phyloP scores from a whole-genome alignment of 805 yeast genomes.

The Monosporozyma solicola region DNA sequence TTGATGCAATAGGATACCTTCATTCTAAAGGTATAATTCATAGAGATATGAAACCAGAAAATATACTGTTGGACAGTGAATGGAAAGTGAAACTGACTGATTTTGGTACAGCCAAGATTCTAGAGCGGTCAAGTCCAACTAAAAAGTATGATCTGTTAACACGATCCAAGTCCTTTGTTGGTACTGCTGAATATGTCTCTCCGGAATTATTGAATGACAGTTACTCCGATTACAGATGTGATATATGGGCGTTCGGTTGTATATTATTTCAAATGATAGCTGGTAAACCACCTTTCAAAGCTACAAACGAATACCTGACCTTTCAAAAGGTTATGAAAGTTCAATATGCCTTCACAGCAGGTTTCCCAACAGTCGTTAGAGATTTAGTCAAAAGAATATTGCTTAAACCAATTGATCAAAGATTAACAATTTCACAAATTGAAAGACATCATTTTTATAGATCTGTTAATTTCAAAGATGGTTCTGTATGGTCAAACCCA shows the following conservation, averaged over 20 bases:
- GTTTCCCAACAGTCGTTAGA: constrained; percentile 64
- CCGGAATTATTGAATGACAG: constrained; percentile 72
- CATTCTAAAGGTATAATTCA: constrained; percentile 71
- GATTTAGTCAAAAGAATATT: constrained; percentile 66
- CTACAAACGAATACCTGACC: constrained; percentile 70
- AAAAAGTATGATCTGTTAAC: constrained; percentile 58
- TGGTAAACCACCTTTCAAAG: constrained; percentile 83
- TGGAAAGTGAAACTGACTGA: constrained; percentile 65
- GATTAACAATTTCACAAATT: constrained; percentile 49
- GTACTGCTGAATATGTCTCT: constrained; percentile 78
- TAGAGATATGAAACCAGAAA: constrained; percentile 79
- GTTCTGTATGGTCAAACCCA: constrained; percentile 46
- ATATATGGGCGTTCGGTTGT: constrained; percentile 99
- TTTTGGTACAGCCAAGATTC: constrained; percentile 73
- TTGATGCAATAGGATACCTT: constrained; percentile 65
- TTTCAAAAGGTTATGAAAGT: constrained; percentile 74
- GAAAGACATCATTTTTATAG: constrained; percentile 58
- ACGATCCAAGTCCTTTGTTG: constrained; percentile 73
- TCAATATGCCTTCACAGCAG: constrained; percentile 78
- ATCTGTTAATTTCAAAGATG: constrained; percentile 46
- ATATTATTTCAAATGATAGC: constrained; percentile 92
- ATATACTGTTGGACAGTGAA: constrained; percentile 54
- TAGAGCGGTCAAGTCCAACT: constrained; percentile 36
- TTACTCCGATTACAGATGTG: constrained; percentile 84
- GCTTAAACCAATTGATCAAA: constrained; percentile 52